phyloP scores from a whole-genome alignment of 331 rosid species.

The Malus hybrid region DNA sequence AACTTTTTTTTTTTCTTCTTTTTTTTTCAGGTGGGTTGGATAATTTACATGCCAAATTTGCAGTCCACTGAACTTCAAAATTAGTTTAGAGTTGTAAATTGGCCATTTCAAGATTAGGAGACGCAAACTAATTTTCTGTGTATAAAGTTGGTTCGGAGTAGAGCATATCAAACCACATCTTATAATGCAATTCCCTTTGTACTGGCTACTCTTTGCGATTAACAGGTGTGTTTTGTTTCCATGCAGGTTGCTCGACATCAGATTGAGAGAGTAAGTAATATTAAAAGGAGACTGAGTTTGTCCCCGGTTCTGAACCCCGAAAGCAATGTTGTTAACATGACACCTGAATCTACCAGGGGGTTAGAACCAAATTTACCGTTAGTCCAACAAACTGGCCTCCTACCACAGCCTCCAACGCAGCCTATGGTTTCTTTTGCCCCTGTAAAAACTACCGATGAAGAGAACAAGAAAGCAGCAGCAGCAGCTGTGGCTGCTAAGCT shows the following conservation, averaged over 20 bases:
- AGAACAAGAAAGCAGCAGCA: slow-evolving; percentile 78
- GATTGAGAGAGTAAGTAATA: slow-evolving; percentile 47
- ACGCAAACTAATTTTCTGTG: not conserved
- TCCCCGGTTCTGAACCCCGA: not conserved
- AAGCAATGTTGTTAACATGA: slow-evolving; percentile 14
- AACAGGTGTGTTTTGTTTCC: not conserved
- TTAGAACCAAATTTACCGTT: slow-evolving; percentile 38
- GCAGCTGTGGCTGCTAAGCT: slow-evolving; percentile 96
- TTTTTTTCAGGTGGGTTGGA: too few relatives aligned
- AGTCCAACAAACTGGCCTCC: slow-evolving; percentile 32
- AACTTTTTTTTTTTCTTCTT: too few relatives aligned
- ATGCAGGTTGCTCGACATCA: slow-evolving; percentile 58
- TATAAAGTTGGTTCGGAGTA: not conserved
- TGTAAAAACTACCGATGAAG: slow-evolving; percentile 63
- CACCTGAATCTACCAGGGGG: slow-evolving; percentile 32
- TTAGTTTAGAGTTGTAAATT: too few relatives aligned
- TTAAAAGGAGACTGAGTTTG: slow-evolving; percentile 35
- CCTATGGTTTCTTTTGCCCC: slow-evolving; percentile 49
- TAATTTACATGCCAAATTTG: too few relatives aligned
- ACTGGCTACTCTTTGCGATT: not conserved
- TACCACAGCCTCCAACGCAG: slow-evolving; percentile 43
- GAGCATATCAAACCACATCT: not conserved
- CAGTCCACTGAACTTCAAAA: too few relatives aligned
- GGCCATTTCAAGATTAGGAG: not conserved
- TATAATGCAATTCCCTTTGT: not conserved